Evolutionary conservation across 2,329 filamentous ascomycete species (phyloP).

Genomic region (Colletotrichum lupini): DNA sequence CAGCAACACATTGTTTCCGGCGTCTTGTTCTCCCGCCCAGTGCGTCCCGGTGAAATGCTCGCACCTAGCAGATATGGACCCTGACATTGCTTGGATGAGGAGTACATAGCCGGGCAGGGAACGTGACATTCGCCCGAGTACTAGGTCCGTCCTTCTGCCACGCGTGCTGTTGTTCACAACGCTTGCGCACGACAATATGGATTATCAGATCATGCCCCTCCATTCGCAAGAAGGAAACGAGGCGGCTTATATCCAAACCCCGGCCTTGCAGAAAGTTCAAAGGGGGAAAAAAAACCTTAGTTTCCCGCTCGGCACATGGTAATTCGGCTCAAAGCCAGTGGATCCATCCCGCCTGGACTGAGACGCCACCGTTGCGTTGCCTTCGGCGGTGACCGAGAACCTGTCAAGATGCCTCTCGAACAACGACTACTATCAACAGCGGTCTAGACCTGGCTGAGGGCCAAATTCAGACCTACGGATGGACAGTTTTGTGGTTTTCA

Average conservation of each 20-base stretch:
- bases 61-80: slow-evolving; percentile 1
- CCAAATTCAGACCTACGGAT: background rate
- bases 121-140: background rate
- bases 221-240: background rate
- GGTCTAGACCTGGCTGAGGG: background rate
- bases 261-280: background rate
- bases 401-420: slow-evolving; percentile 6
- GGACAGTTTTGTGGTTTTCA: background rate
- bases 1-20: slow-evolving; percentile 2
- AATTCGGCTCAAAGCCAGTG: slow-evolving; percentile 13
- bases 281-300: background rate
- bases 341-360: background rate
- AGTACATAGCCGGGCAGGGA: background rate
- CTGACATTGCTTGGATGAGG: background rate
- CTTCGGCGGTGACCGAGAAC: slow-evolving; percentile 1
- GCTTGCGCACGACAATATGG: background rate
- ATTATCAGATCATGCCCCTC: background rate
- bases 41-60: slow-evolving; percentile 1
- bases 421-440: background rate
- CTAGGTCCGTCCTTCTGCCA: background rate
- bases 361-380: slow-evolving; percentile 18
- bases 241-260: background rate
- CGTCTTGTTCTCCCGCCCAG: background rate
- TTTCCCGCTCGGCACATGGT: slow-evolving; percentile 25
- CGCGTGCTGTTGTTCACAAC: background rate